These are phyloP conservation scores for Cnidoscolus chayamansa DNA, from an alignment of 441 rosid species.

Conservation along the genomic window DNA sequence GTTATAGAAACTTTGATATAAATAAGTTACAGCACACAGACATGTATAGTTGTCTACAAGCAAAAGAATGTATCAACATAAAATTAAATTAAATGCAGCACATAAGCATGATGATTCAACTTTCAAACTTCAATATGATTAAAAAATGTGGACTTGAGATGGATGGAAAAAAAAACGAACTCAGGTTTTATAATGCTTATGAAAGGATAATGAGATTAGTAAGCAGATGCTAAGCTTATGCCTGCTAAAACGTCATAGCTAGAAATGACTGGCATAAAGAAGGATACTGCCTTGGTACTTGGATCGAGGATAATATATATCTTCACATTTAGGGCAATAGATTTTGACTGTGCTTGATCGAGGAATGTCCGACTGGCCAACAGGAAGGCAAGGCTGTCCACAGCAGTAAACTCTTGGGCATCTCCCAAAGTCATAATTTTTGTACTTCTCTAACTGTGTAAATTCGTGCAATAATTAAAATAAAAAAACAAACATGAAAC, in stretches of 20 bases:
- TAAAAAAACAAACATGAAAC: background rate
- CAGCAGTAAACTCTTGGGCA: constrained; percentile 97
- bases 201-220: background rate
- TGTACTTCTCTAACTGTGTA: constrained; percentile 81
- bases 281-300: constrained; percentile 99
- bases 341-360: constrained; percentile 92
- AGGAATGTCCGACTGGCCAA: constrained; percentile 97
- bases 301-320: constrained; percentile 89
- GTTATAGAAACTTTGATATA: constrained; percentile 36
- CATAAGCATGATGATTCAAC: background rate
- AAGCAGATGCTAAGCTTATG: constrained; percentile 2
- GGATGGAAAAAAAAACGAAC: no score
- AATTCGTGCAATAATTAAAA: constrained; percentile 8
- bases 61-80: background rate
- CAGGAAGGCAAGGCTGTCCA: constrained; percentile 97
- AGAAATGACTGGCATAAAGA: constrained; percentile 8
- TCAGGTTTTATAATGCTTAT: no score
- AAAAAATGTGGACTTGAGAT: background rate
- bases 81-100: background rate
- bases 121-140: constrained; percentile 6
- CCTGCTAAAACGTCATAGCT: background rate
- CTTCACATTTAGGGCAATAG: constrained; percentile 95
- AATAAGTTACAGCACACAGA: no score
- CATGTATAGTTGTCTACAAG: background rate
- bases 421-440: constrained; percentile 89